Evolutionary conservation across 192 early-diverging fungal species (phyloP).

Genomic region (Backusella liffmaniae): DNA sequence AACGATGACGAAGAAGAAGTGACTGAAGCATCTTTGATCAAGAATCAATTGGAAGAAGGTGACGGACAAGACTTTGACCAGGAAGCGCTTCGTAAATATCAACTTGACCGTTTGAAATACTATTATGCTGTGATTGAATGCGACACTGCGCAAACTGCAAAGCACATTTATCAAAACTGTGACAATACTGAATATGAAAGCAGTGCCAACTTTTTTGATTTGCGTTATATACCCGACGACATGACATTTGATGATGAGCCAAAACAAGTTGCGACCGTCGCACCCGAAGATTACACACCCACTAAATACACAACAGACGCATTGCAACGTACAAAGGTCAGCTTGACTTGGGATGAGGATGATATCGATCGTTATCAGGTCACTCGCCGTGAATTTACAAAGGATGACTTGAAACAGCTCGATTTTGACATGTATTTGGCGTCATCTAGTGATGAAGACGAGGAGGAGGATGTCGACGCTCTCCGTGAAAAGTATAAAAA

Average conservation of each 20-base stretch:
- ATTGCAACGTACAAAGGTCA: constrained; percentile 90
- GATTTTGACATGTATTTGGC: constrained; percentile 92
- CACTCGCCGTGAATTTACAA: constrained; percentile 81
- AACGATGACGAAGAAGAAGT: constrained; percentile 46
- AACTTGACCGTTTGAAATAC: constrained; percentile 85
- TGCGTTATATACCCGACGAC: constrained; percentile 91
- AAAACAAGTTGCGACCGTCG: constrained; percentile 54
- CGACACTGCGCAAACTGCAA: constrained; percentile 80
- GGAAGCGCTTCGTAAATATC: constrained; percentile 83
- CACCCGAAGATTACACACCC: constrained; percentile 69
- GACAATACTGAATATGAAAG: constrained; percentile 93
- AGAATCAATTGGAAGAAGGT: constrained; percentile 52
- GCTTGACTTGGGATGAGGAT: constrained; percentile 95
- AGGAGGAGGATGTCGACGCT: constrained; percentile 55
- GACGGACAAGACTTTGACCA: constrained; percentile 81
- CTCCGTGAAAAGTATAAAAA: constrained; percentile 48
- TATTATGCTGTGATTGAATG: constrained; percentile 97
- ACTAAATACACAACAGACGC: constrained; percentile 74
- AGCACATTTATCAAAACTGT: constrained; percentile 74
- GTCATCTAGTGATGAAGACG: constrained; percentile 64
- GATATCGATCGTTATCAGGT: constrained; percentile 79
- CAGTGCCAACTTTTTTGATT: constrained; percentile 89
- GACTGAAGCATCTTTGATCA: constrained; percentile 44
- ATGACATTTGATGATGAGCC: constrained; percentile 82
- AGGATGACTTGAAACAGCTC: constrained; percentile 86